Evolutionary conservation across 1,284 basidiomycete species (phyloP), one percentile per base, ranked within the genome.

Genomic region (Malassezia nana): DNA sequence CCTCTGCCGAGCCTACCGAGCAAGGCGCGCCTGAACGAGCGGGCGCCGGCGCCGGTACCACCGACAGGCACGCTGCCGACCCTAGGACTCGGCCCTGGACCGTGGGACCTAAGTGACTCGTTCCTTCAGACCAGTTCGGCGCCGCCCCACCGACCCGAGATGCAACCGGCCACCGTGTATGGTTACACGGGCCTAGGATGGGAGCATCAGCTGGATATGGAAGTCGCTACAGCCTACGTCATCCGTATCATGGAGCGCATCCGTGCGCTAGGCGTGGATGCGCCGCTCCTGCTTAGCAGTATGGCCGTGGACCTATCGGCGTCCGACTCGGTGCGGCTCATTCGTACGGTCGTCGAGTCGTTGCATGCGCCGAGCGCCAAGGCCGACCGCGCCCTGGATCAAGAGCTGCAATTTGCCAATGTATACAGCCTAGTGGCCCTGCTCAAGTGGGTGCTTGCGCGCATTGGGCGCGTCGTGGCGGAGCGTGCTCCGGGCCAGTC

Each of bases 391-490:
- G 20, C 46, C 8, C 67, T 71, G 46, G 33, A 60, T 7, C 57
- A 67, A 18, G 70, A 71, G 26, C 48, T 69, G 25, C 59, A 62
- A 20, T 71, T 63, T 38, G 69, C 69, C 28, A 68, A 64, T 31
- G 61, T 67, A 20, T 64, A 72, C 55, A 64, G 66, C 30, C 58
- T 74, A 2, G 69, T 69, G 33, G 69, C 71, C 7, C 28, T 71
- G 33, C 64, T 74, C 63, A 74, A 74, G 52, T 74, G 71, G 71
- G 62, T 65, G 2, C 60, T 74, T n/a, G 63, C 67, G 0, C 58
- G 69, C 20, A 48, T 74, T 50, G 67, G 68, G 4, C 56, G 65
- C 13, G 65, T 74, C 15, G 57, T 71, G 6, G 65, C 68, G 13
- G 68, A 69, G 12, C 64, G 54, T 2, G 38, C 31, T 28, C 62